Evolutionary conservation across 495 filamentous ascomycete species (phyloP).

Genomic region (Neurospora sp.): DNA sequence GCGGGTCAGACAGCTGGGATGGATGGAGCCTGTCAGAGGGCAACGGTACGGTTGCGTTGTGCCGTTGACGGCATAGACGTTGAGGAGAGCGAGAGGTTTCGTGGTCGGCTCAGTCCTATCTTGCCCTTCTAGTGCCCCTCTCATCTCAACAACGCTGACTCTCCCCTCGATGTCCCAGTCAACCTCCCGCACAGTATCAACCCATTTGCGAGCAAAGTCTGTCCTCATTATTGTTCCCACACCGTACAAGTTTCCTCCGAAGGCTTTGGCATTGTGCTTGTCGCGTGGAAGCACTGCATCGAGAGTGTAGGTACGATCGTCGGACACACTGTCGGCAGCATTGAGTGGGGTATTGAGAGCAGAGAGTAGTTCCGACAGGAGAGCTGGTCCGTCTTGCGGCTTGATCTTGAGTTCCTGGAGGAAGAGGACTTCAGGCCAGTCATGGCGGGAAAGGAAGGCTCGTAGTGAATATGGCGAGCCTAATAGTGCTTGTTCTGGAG

Average conservation of each 20-base stretch:
- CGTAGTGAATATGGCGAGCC: slow-evolving; percentile 20
- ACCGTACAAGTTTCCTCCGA: slow-evolving; percentile 40
- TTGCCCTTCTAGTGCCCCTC: background rate
- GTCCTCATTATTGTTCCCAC: slow-evolving; percentile 37
- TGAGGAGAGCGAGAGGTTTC: slow-evolving; percentile 29
- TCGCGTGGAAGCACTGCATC: slow-evolving; percentile 37
- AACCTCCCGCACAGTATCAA: slow-evolving; percentile 16
- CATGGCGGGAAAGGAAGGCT: slow-evolving; percentile 33
- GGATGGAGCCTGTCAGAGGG: slow-evolving; percentile 26
- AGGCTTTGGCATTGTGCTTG: slow-evolving; percentile 36
- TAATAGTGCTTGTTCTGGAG: background rate
- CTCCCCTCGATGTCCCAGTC: slow-evolving; percentile 46
- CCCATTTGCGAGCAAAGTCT: slow-evolving; percentile 23
- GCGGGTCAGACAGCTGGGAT: slow-evolving; percentile 23
- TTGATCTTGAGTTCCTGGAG: slow-evolving; percentile 47
- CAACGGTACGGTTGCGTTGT: slow-evolving; percentile 35
- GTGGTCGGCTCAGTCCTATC: background rate
- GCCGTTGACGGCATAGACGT: slow-evolving; percentile 46
- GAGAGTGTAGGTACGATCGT: slow-evolving; percentile 27
- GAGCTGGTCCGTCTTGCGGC: slow-evolving; percentile 18
- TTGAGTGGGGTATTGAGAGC: slow-evolving; percentile 28
- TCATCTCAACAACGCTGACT: slow-evolving; percentile 32
- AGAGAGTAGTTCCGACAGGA: slow-evolving; percentile 11
- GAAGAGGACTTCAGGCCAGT: slow-evolving; percentile 37
- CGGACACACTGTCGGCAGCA: background rate